Evolutionary conservation across 2,329 filamentous ascomycete species (phyloP).

Genomic region (Venturia oleaginea): DNA sequence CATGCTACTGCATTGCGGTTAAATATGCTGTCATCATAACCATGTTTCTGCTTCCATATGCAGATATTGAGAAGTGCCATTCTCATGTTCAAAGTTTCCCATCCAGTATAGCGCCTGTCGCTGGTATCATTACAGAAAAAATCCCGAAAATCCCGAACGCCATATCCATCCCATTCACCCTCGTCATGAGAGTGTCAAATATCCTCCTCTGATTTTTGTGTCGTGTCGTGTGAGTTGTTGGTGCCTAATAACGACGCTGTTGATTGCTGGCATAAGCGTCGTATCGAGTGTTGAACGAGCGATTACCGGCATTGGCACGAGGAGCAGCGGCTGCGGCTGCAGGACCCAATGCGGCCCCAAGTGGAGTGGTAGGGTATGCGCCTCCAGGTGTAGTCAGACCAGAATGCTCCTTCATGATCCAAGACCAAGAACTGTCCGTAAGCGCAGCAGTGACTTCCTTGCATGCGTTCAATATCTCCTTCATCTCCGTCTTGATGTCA

Average conservation of each 20-base stretch:
- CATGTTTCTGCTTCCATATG: background rate
- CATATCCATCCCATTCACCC: background rate
- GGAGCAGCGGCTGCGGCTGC: conserved; percentile 85
- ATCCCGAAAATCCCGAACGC: background rate
- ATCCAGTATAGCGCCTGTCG: background rate
- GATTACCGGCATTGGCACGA: conserved; percentile 43
- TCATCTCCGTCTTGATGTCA: conserved; percentile 5
- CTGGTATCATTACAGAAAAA: conserved; percentile 2
- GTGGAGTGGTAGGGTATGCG: conserved; percentile 63
- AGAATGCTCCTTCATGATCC: conserved; percentile 46
- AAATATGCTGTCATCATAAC: background rate
- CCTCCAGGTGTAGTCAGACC: background rate
- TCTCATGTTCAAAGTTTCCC: background rate
- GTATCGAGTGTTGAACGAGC: background rate
- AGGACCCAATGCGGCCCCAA: conserved; percentile 80
- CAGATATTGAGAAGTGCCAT: background rate
- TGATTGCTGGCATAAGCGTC: background rate
- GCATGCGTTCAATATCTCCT: conserved; percentile 12
- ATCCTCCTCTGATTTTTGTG: background rate
- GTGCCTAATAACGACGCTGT: conserved; percentile 3
- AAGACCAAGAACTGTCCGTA: conserved; percentile 20
- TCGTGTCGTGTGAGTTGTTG: background rate
- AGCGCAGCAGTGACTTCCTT: conserved; percentile 20
- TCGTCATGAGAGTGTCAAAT: background rate
- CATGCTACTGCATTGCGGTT: background rate